Conservation (phyloP, 2,329 filamentous ascomycete species). For the Orbilia javanica region DNA sequence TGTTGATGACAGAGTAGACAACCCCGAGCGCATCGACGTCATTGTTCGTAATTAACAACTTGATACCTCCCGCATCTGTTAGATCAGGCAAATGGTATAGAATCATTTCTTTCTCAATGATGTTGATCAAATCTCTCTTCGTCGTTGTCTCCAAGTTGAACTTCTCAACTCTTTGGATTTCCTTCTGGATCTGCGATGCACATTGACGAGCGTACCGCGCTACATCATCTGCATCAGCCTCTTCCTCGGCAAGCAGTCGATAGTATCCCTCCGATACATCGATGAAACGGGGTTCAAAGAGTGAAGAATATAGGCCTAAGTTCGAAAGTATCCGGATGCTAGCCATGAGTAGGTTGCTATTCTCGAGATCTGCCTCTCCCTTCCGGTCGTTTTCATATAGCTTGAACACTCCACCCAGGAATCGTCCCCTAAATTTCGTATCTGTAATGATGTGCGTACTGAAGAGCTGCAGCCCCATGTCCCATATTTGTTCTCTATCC, state of each 20-base stretch:
- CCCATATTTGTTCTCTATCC: conserved; percentile 76
- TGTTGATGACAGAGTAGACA: conserved; percentile 81
- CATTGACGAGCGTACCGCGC: conserved; percentile 81
- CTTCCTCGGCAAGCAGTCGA: conserved; percentile 75
- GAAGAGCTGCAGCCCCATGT: conserved; percentile 83
- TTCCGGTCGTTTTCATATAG: conserved; percentile 80
- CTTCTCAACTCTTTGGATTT: conserved; percentile 80
- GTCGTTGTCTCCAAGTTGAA: conserved; percentile 88
- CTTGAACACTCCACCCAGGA: conserved; percentile 79
- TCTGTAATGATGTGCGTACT: conserved; percentile 73
- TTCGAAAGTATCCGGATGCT: conserved; percentile 85
- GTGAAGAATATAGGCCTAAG: conserved; percentile 81
- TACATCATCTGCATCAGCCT: conserved; percentile 73
- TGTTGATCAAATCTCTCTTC: conserved; percentile 78
- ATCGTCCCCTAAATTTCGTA: conserved; percentile 68
- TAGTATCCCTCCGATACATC: conserved; percentile 77
- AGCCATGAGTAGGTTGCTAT: conserved; percentile 76
- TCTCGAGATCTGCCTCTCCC: conserved; percentile 70
- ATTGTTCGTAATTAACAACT: conserved; percentile 78
- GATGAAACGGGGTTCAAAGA: conserved; percentile 83
- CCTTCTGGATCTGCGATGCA: conserved; percentile 76
- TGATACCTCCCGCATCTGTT: conserved; percentile 75
- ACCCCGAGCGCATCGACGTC: conserved; percentile 78
- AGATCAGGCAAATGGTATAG: conserved; percentile 75
- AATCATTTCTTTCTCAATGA: conserved; percentile 80